Evolutionary conservation across 1,284 basidiomycete genomes (phyloP), one percentile per base, ranked within the genome.

Genomic region (Cryptococcus jaspeensis): DNA sequence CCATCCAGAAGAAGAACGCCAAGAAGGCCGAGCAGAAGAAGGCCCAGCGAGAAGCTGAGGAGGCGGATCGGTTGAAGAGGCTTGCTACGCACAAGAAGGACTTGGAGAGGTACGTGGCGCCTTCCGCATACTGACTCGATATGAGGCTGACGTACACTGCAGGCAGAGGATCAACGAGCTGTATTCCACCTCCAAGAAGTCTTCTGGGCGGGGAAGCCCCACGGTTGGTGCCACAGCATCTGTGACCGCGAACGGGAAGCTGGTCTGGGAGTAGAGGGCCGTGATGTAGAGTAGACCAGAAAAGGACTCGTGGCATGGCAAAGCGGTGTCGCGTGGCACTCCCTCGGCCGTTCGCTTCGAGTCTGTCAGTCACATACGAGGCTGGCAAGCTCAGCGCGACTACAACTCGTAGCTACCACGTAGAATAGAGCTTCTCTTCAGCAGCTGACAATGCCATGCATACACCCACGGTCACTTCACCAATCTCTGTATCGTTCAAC

Each of bases 11-110:
- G 57, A 76, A 76, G 69, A 76, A 76, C 52, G 67, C 66, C 16
- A 73, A 73, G 56, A 73, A 74, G 63, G 56, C 70, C 12, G 73
- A 73, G 36, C 66, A 62, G n/a, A 76, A 76, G 58, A 73, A 73
- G 53, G 69, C 63, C 2, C 60, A 64, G 15, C 65, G 63, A 58
- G 71, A 62, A 13, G 71, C 62, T 1, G 74, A 74, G 28, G 74
- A 76, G 56, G 66, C 60, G 13, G 74, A 76, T 38, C 53, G 74
- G 18, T 59, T 63, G 46, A 58, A 65, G 55, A 59, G 74, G 7
- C 50, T 76, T 28, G 66, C 66, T 5, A 58, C 60, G 60, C 74
- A 76, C 65, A 72, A 67, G 55, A 61, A 61, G 44, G 67, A 66
- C 40, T 63, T 74, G 41, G 71, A 74, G 57, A 63, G 68, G 74